Conservation (phyloP, 495 filamentous ascomycete species). For the Daldinia concentrica region DNA sequence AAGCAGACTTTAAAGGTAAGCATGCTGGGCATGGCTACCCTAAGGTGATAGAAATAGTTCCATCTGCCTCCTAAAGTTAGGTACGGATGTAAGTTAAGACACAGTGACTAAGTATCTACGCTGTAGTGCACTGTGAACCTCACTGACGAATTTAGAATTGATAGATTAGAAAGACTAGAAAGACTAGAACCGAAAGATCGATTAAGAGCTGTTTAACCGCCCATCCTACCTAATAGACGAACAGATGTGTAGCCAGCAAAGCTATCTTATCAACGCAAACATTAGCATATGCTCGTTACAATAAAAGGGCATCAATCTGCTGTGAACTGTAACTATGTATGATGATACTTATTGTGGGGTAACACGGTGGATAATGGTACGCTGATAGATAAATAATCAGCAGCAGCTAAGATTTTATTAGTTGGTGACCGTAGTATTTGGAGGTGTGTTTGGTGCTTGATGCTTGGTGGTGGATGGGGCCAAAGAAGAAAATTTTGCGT, state of each 20-base stretch:
- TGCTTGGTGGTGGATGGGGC: neutral
- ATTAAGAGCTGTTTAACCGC: neutral
- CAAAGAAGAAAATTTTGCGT: conserved; percentile 1
- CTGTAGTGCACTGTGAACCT: neutral
- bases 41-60: neutral
- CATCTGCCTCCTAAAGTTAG: neutral
- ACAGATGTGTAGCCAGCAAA: neutral
- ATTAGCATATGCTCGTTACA: neutral
- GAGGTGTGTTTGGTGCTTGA: neutral
- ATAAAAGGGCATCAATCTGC: neutral
- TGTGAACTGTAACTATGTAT: conserved; percentile 9
- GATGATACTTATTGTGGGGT: conserved; percentile 16
- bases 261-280: neutral
- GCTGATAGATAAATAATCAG: conserved; percentile 2
- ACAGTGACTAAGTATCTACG: neutral
- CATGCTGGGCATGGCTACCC: neutral
- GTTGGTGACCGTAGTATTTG: conserved; percentile 23
- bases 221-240: neutral
- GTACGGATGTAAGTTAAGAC: neutral
- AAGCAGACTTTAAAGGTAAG: neutral
- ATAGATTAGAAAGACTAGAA: neutral
- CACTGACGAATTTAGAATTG: neutral
- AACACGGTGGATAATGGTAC: conserved; percentile 12
- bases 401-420: conserved; percentile 26
- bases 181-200: neutral